Conservation (phyloP, 371 early-diverging fungal genomes). For the Globomyces sp. region DNA sequence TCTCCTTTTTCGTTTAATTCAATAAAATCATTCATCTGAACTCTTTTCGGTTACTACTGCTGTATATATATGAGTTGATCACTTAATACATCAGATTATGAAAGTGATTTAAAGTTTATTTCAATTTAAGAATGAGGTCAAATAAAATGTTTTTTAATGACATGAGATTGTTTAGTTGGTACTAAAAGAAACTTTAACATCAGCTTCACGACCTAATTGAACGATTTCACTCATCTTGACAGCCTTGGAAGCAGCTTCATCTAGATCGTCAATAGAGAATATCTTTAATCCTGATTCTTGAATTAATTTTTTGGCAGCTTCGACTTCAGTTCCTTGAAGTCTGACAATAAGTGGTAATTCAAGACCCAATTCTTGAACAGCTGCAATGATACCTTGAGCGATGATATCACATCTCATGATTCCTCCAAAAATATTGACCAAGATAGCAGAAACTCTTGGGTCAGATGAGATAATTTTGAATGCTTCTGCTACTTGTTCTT, state of each 20-base stretch:
- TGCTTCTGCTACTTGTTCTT: conserved; percentile 95
- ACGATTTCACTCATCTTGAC: conserved; percentile 91
- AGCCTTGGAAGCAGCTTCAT: conserved; percentile 91
- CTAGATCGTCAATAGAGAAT: conserved; percentile 91
- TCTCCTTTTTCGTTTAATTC: too few relatives aligned
- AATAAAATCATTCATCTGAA: too few relatives aligned
- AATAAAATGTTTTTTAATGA: too few relatives aligned
- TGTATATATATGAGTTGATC: too few relatives aligned
- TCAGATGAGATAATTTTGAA: conserved; percentile 98
- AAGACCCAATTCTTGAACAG: conserved; percentile 85
- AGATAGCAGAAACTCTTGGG: conserved; percentile 90
- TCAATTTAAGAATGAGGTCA: too few relatives aligned
- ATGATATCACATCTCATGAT: conserved; percentile 99
- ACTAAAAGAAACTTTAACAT: conserved; percentile 33
- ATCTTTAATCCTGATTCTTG: conserved; percentile 88
- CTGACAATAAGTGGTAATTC: conserved; percentile 95
- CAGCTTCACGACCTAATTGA: conserved; percentile 41
- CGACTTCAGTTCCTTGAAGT: conserved; percentile 80
- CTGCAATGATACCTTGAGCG: conserved; percentile 96
- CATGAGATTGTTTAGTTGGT: too few relatives aligned
- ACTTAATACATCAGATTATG: too few relatives aligned
- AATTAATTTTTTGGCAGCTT: conserved; percentile 85
- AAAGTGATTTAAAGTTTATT: too few relatives aligned
- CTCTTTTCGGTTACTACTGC: too few relatives aligned
- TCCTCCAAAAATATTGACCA: conserved; percentile 99